Base-by-base conservation (phyloP, 495 filamentous ascomycete genomes). In the Neurospora tetrasperma region DNA sequence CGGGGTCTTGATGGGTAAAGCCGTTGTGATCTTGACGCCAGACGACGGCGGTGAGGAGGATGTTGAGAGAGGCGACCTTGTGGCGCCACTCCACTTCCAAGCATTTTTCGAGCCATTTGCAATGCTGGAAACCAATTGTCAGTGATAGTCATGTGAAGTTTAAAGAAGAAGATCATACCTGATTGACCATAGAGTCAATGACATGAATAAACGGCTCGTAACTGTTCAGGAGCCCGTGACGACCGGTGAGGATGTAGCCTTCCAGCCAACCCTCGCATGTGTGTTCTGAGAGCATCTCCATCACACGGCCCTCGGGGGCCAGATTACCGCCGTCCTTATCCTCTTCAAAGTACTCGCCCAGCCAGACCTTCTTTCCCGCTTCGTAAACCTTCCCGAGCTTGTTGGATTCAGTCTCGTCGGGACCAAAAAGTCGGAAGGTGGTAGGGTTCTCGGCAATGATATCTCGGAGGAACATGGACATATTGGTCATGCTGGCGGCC, bases 11-110 rank as follows among this genome's bases (percentile, higher is more conserved):
- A 80, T 93, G 91, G 0, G 90, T 93, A 78, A 93, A 93, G 69
- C 90, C 91, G 76, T 92, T 92, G 84, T 93, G 91, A 78, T 93
- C 91, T 80, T 93, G 91, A 75, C 91, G 80, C 91, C 91, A 92
- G 69, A 92, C 91, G 2, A 91, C 91, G 1, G 90, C 88, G 0
- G 90, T 93, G 40, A 92, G 85, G 14, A 93, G 85, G 73, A 93
- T 91, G 80, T 93, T 93, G 72, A 93, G 86, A 1, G 89, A 91
- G 20, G 90, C 85, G 20, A 92, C 81, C 78, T 88, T 88, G 70
- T 82, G 85, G 40, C 91, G 85, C 90, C 90, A 93, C 74, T 90
- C 88, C 4, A 92, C 87, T 76, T 92, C 91, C 10, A 88, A 80
- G 74, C 87, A 91, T 80, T 93, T 93, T 76, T 93, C 91, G 69